Conservation (phyloP, 2,329 filamentous ascomycete species). For the Bretziella fagacearum region DNA sequence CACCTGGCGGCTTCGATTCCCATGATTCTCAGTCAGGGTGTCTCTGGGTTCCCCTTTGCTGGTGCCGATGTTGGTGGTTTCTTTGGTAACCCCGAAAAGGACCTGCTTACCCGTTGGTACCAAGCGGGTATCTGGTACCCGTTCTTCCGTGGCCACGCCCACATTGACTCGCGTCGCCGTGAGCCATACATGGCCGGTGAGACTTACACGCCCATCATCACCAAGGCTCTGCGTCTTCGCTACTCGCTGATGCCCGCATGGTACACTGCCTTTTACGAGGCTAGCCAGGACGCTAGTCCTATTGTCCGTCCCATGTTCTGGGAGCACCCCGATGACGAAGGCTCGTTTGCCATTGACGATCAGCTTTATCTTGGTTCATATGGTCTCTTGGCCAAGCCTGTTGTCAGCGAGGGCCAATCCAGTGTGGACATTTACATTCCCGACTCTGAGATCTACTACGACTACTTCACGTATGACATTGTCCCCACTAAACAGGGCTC, state of each 20-base stretch:
- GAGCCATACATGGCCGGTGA: slow-evolving; percentile 82
- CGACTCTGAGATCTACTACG: slow-evolving; percentile 78
- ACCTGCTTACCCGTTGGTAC: slow-evolving; percentile 87
- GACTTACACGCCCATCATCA: slow-evolving; percentile 72
- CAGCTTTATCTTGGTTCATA: slow-evolving; percentile 84
- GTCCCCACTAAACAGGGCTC: slow-evolving; percentile 55
- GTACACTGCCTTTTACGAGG: slow-evolving; percentile 94
- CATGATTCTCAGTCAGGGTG: slow-evolving; percentile 85
- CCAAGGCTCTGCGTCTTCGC: slow-evolving; percentile 69
- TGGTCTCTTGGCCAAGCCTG: slow-evolving; percentile 81
- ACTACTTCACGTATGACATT: slow-evolving; percentile 78
- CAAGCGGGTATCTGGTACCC: slow-evolving; percentile 94
- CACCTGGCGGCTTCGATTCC: slow-evolving; percentile 80
- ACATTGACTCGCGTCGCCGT: slow-evolving; percentile 86
- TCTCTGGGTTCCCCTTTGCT: slow-evolving; percentile 83
- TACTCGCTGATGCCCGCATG: slow-evolving; percentile 82
- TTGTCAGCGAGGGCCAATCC: slow-evolving; percentile 58
- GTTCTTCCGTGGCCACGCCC: slow-evolving; percentile 93
- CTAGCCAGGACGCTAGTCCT: slow-evolving; percentile 64
- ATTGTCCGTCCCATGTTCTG: slow-evolving; percentile 89
- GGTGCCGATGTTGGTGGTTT: slow-evolving; percentile 95
- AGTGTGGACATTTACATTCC: slow-evolving; percentile 71
- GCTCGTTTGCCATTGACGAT: slow-evolving; percentile 76
- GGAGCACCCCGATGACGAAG: slow-evolving; percentile 71
- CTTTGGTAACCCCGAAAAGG: slow-evolving; percentile 90